phyloP scores from a whole-genome alignment of 2,329 filamentous ascomycete species.

The Penicillium sp. region DNA sequence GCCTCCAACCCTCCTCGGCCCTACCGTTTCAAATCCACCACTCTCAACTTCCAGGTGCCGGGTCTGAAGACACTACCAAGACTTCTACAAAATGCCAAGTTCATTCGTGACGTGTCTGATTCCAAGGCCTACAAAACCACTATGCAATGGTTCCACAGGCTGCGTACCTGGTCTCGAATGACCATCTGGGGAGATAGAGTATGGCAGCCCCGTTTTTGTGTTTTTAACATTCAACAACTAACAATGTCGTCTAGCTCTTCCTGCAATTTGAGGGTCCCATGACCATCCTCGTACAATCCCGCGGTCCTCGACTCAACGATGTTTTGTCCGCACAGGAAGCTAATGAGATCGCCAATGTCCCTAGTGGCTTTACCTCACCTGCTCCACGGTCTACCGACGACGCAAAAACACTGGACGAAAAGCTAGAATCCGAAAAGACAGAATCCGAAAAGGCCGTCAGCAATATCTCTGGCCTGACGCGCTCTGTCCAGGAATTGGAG shows the following conservation, averaged over 20 bases:
- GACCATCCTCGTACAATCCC: conserved; percentile 83
- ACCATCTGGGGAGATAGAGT: conserved; percentile 90
- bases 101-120: conserved; percentile 69
- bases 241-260: conserved; percentile 61
- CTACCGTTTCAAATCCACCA: conserved; percentile 80
- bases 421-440: conserved; percentile 7
- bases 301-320: conserved; percentile 76
- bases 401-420: conserved; percentile 14
- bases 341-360: conserved; percentile 83
- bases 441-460: conserved; percentile 26
- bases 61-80: conserved; percentile 58
- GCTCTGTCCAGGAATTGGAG: conserved; percentile 31
- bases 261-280: conserved; percentile 84
- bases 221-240: conserved; percentile 4
- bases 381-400: conserved; percentile 48
- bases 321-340: conserved; percentile 75
- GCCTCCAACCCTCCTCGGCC: conserved; percentile 72
- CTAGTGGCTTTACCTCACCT: conserved; percentile 67
- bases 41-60: conserved; percentile 75
- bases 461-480: conserved; percentile 26
- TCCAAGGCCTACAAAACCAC: conserved; percentile 71
- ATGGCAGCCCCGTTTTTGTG: conserved; percentile 27
- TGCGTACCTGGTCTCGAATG: conserved; percentile 74
- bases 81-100: conserved; percentile 68
- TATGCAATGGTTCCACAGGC: conserved; percentile 62